Evolutionary conservation across 257 asterid genomes (phyloP), one percentile per base, ranked within the genome.

Genomic region (Solanum chiquidenum): DNA sequence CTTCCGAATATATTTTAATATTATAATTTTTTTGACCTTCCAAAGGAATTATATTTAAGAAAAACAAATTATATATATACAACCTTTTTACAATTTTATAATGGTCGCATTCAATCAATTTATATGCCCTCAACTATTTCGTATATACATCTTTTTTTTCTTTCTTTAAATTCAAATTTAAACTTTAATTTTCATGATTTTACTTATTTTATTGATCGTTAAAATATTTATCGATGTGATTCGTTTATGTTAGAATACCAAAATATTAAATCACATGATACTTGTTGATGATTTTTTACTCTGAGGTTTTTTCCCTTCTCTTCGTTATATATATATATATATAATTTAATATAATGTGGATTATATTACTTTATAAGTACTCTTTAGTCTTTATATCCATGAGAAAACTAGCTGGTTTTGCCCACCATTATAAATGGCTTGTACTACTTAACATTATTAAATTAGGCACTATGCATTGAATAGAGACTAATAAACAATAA

Each of bases 141-240:
- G 29, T 20, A 1, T 1, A 7, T 73, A 34, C 29, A 34, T 31
- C 11, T 31, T 29, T 20, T 72, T 72, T 72, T 7, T 1, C 12
- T 16, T 2, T 33, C 7, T 2, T 4, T 8, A 34, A 34, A 20
- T 4, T 12, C 9, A 73, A 33, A 34, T 20, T 34, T 9, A 0
- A 9, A 34, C 4, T 34, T 0, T 18, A 9, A 2, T 9, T 73
- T 34, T 9, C 1, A 72, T 20, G 6, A 18, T 33, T 72, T 72
- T 16, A 72, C 8, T 18, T 9, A 33, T 33, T 72, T 72, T 34
- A 72, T 34, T 9, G 1, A 34, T 34, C 0, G 7, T 0, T 73
- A 73, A 31, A 71, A 73, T 1, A 7, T 69, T 0, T 0, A 7
- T 31, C 0, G 4, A 12, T 14, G 0, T 12, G 3, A 0, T 27